These are phyloP conservation scores for Pseudonectria foliicola DNA, from an alignment of 2,329 filamentous ascomycete species.

Conservation along the genomic window DNA sequence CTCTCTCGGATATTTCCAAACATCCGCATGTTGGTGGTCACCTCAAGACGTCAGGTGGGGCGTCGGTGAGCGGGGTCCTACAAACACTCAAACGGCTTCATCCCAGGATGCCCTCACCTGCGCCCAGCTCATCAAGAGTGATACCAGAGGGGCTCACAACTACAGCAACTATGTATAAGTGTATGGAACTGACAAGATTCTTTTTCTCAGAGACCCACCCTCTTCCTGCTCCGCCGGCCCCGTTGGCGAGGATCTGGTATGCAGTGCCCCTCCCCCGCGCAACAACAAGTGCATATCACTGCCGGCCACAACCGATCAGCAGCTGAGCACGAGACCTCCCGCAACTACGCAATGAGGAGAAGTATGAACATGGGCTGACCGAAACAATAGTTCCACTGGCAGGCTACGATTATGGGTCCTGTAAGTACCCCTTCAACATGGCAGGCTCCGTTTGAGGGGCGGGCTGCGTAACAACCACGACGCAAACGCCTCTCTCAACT, in stretches of 20 bases:
- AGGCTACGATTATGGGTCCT: conserved; percentile 99
- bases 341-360: not conserved
- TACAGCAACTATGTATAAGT: not conserved
- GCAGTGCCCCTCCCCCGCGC: conserved; percentile 33
- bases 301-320: not conserved
- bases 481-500: conserved; percentile 8
- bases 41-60: conserved; percentile 32
- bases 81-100: conserved; percentile 2
- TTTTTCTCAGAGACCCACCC: conserved; percentile 74
- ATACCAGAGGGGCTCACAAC: not conserved
- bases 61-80: conserved; percentile 29
- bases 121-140: too few relatives aligned
- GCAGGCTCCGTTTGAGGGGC: conserved; percentile 3
- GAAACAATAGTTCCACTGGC: conserved; percentile 85
- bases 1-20: conserved; percentile 11
- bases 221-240: conserved; percentile 98
- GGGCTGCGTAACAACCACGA: conserved; percentile 11
- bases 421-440: conserved; percentile 48
- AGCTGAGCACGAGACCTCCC: too few relatives aligned
- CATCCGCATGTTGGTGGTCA: conserved; percentile 8
- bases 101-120: conserved; percentile 10
- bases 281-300: conserved; percentile 9
- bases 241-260: conserved; percentile 94
- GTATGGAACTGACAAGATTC: conserved; percentile 14
- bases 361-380: conserved; percentile 17